Evolutionary conservation across 768 basidiomycete genomes (phyloP).

Genomic region (Xerocomus spinulosus): DNA sequence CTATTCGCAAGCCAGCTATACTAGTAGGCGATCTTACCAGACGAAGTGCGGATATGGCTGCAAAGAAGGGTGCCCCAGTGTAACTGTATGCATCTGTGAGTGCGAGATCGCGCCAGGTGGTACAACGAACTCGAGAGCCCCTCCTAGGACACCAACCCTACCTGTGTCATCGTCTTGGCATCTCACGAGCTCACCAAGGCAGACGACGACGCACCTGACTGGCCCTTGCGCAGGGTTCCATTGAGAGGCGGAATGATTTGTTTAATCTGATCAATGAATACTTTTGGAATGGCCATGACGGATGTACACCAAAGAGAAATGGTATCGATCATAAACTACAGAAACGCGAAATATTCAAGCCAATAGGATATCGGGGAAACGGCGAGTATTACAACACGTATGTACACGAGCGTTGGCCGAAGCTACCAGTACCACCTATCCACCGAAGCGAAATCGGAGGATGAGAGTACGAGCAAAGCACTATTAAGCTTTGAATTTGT

Average conservation of each 20-base stretch:
- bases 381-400: slow-evolving; percentile 26
- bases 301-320: background rate
- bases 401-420: slow-evolving; percentile 17
- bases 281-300: slow-evolving; percentile 57
- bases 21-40: slow-evolving; percentile 46
- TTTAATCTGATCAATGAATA: slow-evolving; percentile 66
- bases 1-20: too few species aligned
- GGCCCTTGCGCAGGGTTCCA: slow-evolving; percentile 88
- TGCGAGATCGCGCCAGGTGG: background rate
- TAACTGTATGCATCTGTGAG: slow-evolving; percentile 53
- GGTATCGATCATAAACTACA: background rate
- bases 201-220: slow-evolving; percentile 58
- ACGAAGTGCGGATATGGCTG: slow-evolving; percentile 84
- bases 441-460: background rate
- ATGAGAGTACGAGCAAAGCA: slow-evolving; percentile 13
- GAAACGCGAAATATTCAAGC: background rate
- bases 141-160: slow-evolving; percentile 90
- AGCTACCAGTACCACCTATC: slow-evolving; percentile 9
- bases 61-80: slow-evolving; percentile 95
- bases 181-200: background rate
- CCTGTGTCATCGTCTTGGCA: slow-evolving; percentile 39
- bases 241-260: slow-evolving; percentile 88
- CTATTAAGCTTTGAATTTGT: slow-evolving; percentile 25
- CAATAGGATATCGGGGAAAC: slow-evolving; percentile 19
- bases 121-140: slow-evolving; percentile 77